These are phyloP conservation scores for Monosporascus sp. DNA, from an alignment of 2,329 filamentous ascomycete species.

Conservation along the genomic window DNA sequence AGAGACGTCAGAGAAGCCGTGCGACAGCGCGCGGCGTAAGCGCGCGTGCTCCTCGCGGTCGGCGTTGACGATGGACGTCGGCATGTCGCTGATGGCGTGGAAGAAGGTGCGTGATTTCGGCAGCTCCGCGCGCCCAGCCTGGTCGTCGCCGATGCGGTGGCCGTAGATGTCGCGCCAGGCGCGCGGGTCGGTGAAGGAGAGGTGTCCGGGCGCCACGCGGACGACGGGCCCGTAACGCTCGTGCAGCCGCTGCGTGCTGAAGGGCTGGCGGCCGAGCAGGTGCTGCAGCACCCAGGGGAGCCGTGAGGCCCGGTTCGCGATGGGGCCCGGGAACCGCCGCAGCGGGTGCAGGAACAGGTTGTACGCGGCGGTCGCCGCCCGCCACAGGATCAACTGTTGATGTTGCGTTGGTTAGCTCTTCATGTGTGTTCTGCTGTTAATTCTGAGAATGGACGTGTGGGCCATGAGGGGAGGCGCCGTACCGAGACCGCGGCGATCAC, in stretches of 20 bases:
- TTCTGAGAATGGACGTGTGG: too few relatives aligned
- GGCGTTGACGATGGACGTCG: slow-evolving; percentile 23
- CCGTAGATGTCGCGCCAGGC: slow-evolving; percentile 31
- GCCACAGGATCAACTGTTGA: slow-evolving; percentile 15
- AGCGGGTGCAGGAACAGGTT: slow-evolving; percentile 26
- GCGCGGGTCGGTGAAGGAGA: slow-evolving; percentile 23
- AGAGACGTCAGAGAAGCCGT: slow-evolving; percentile 24
- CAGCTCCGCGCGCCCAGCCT: slow-evolving; percentile 15
- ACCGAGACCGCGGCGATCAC: slow-evolving; percentile 12
- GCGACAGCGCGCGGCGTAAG: slow-evolving; percentile 23
- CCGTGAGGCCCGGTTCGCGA: slow-evolving; percentile 13
- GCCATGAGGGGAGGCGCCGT: slow-evolving; percentile 1
- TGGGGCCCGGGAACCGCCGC: slow-evolving; percentile 20
- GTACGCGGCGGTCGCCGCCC: slow-evolving; percentile 15
- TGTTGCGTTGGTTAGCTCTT: not conserved
- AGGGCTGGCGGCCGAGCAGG: slow-evolving; percentile 14
- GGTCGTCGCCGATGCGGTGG: slow-evolving; percentile 19
- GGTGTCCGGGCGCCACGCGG: slow-evolving; percentile 20
- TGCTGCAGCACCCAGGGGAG: slow-evolving; percentile 20
- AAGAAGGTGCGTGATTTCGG: slow-evolving; percentile 13
- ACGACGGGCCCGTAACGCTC: slow-evolving; percentile 17
- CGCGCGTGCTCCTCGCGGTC: slow-evolving; percentile 22
- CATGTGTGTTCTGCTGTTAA: too few relatives aligned
- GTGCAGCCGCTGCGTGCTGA: slow-evolving; percentile 20
- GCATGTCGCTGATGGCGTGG: slow-evolving; percentile 11